Evolutionary conservation across 73 alveolate genomes (phyloP).

Genomic region (Paramecium biaurelia): DNA sequence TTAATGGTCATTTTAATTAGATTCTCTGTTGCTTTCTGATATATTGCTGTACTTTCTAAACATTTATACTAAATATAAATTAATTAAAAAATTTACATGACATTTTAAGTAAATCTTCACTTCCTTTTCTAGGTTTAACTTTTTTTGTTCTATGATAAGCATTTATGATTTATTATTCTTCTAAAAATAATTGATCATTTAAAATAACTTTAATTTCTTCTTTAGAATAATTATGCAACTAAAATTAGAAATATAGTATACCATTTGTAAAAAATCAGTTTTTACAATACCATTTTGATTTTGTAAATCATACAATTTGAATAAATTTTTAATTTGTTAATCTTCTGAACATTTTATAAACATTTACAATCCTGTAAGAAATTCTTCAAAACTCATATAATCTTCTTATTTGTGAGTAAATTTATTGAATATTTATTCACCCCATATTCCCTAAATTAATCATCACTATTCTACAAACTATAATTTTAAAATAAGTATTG

Average conservation of each 20-base stretch:
- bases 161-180: background rate
- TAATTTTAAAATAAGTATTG: background rate
- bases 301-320: background rate
- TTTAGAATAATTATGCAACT: slow-evolving; percentile 20
- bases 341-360: slow-evolving; percentile 6
- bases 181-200: slow-evolving; percentile 18
- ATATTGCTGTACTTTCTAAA: background rate
- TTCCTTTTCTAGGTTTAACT: background rate
- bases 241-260: background rate
- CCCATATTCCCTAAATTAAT: slow-evolving; percentile 49
- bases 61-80: background rate
- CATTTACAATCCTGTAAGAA: background rate
- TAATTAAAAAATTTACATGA: background rate
- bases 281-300: background rate
- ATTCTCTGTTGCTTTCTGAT: background rate
- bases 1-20: background rate
- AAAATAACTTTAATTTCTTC: background rate
- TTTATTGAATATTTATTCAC: slow-evolving; percentile 20
- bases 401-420: background rate
- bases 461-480: slow-evolving; percentile 14
- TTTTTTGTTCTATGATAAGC: background rate
- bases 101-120: background rate
- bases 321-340: background rate
- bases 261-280: slow-evolving; percentile 41
- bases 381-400: slow-evolving; percentile 6